A percentile compares a stretch with the other conserved stretches of the same genome.
Evolutionary conservation across 225 moss, liverwort and hornwort species (phyloP).

Genomic region (Anthoceros angustus): DNA sequence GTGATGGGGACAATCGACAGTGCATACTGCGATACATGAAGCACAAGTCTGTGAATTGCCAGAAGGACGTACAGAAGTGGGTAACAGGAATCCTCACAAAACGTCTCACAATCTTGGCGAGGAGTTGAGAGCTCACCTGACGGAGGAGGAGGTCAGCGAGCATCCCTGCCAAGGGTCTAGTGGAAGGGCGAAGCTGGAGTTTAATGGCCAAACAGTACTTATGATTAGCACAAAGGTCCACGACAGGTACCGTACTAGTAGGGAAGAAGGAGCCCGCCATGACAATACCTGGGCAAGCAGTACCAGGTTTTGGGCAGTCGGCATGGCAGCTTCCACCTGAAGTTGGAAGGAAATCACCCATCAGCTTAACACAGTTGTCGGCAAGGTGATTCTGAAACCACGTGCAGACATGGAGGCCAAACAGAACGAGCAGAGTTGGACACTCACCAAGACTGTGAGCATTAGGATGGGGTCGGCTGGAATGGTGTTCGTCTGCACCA

Average conservation of each 20-base stretch:
- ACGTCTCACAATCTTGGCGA: too few relatives aligned
- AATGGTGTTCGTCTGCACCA: constrained; percentile 33
- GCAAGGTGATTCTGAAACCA: too few relatives aligned
- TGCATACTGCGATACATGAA: too few relatives aligned
- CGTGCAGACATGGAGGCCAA: too few relatives aligned
- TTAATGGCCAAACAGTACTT: neutral
- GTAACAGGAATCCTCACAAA: too few relatives aligned
- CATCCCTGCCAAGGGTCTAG: constrained; percentile 43
- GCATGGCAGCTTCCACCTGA: constrained; percentile 83
- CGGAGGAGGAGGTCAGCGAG: constrained; percentile 38
- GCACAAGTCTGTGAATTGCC: too few relatives aligned
- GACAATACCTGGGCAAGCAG: constrained; percentile 53
- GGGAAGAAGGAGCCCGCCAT: neutral
- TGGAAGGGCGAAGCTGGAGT: constrained; percentile 52
- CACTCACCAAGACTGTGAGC: constrained; percentile 7
- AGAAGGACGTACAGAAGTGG: too few relatives aligned
- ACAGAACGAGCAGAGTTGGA: neutral
- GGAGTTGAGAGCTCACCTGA: constrained; percentile 19
- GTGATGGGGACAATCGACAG: too few relatives aligned
- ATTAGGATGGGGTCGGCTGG: constrained; percentile 54
- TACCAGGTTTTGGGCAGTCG: constrained; percentile 83
- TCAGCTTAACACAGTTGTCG: neutral
- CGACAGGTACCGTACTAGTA: neutral
- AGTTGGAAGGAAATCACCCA: neutral
- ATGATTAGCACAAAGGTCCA: neutral